Evolutionary conservation across 2,329 filamentous ascomycete genomes (phyloP), one percentile per base, ranked within the genome.

Genomic region (Penicillium sp.): DNA sequence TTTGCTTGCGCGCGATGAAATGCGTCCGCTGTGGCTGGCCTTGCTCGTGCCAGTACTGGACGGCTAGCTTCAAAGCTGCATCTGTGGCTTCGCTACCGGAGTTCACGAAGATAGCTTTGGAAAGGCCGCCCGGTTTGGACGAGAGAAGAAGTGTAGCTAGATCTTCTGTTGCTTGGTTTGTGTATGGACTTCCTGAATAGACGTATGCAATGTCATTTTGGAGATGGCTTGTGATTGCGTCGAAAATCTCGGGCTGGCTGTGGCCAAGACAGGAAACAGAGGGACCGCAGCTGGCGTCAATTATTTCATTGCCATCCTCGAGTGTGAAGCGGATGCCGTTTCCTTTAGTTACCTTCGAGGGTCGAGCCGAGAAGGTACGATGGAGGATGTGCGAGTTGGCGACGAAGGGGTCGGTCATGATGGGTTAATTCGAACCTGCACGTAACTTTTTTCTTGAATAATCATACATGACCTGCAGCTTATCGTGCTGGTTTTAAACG

Each of bases 241-340:
- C 61, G 31, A 72, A 71, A 13, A 81, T 77, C 50, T 73, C 68
- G 18, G 62, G 48, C 49, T 80, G 67, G 6, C 75, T 74, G 61
- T 80, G 78, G 2, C 79, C 79, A 27, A 81, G 63, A 58, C 77
- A 79, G 7, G 77, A 72, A 29, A 81, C 79, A 0, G 79, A 75
- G 2, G 79, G 76, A 16, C 79, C 79, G 7, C 77, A 74, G 7
- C 73, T 77, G 9, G 75, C 78, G 54, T 81, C 79, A 4, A 81
- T 66, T 18, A 80, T 72, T 40, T 59, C 68, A 6, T 67, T 70
- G 13, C 77, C 78, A 56, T 77, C 73, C 21, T 74, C 69, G 1
- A 79, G 69, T 18, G 71, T 50, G 4, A 80, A 64, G 52, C 74
- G 71, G 54, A 72, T 74, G 2, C 77, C 77, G 22, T 73, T 60